phyloP scores from a whole-genome alignment of 352 stramenopile genomes.

The Phytopythium mirpurense region DNA sequence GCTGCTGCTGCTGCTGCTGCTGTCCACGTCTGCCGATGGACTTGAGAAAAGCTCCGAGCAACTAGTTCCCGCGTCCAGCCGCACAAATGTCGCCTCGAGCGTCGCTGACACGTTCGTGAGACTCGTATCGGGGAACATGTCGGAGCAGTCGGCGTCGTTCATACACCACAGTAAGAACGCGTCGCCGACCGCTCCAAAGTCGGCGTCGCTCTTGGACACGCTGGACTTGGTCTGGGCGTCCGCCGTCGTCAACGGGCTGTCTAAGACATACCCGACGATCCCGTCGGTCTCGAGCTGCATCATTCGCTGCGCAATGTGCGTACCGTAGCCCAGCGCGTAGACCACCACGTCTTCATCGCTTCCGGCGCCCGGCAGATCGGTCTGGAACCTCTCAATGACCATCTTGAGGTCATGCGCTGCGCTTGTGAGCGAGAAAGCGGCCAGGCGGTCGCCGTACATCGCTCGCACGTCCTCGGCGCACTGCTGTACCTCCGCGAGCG shows the following conservation, averaged over 20 bases:
- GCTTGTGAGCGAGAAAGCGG: slow-evolving; percentile 64
- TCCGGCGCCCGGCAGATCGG: background rate
- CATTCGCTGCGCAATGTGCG: slow-evolving; percentile 53
- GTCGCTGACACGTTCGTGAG: slow-evolving; percentile 23
- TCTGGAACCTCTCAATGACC: slow-evolving; percentile 43
- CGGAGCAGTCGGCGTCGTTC: slow-evolving; percentile 31
- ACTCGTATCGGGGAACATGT: slow-evolving; percentile 25
- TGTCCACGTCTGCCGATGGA: background rate
- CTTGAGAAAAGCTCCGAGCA: slow-evolving; percentile 21
- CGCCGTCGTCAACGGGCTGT: slow-evolving; percentile 33
- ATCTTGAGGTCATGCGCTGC: slow-evolving; percentile 51
- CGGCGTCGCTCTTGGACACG: slow-evolving; percentile 30
- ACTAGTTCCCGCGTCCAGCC: slow-evolving; percentile 26
- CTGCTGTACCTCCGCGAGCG: slow-evolving; percentile 1
- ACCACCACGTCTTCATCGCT: slow-evolving; percentile 29
- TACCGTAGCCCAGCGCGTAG: slow-evolving; percentile 71
- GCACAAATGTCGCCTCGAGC: slow-evolving; percentile 29
- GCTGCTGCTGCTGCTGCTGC: slow-evolving; percentile 7
- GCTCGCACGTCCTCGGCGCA: slow-evolving; percentile 15
- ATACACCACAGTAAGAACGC: slow-evolving; percentile 46
- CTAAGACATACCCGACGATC: slow-evolving; percentile 55
- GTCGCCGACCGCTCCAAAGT: slow-evolving; percentile 35
- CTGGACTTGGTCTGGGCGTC: slow-evolving; percentile 4
- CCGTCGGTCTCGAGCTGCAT: slow-evolving; percentile 45
- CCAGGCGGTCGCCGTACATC: slow-evolving; percentile 21